phyloP scores from a whole-genome alignment of 2,329 filamentous ascomycete genomes.

The Sporothrix inflata region DNA sequence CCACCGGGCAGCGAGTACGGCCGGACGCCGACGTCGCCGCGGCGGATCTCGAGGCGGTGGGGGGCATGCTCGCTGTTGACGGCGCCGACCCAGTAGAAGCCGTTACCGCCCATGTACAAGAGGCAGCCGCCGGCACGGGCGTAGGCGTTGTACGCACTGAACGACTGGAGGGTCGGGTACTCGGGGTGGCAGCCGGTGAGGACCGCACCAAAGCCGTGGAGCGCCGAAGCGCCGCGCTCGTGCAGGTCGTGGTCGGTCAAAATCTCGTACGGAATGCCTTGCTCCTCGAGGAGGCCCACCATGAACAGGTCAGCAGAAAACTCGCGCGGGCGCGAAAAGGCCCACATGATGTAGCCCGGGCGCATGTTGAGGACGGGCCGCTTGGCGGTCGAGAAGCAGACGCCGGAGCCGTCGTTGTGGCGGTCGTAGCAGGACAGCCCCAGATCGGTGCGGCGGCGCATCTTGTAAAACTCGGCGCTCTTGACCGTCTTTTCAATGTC shows the following conservation, averaged over 20 bases:
- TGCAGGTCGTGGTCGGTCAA: constrained; percentile 45
- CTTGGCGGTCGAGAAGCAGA: constrained; percentile 40
- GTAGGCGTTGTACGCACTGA: constrained; percentile 40
- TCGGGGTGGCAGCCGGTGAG: constrained; percentile 43
- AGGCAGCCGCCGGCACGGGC: constrained; percentile 40
- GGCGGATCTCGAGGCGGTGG: constrained; percentile 34
- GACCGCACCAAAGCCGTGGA: constrained; percentile 37
- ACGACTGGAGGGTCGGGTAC: constrained; percentile 40
- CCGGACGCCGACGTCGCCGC: neutral
- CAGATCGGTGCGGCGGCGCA: constrained; percentile 37
- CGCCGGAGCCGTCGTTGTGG: constrained; percentile 44
- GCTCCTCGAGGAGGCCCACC: constrained; percentile 42
- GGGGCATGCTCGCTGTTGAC: constrained; percentile 38
- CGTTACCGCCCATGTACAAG: constrained; percentile 46
- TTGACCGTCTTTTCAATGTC: neutral
- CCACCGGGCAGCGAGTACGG: neutral
- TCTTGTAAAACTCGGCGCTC: constrained; percentile 21
- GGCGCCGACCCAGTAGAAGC: constrained; percentile 44
- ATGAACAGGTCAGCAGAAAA: constrained; percentile 42
- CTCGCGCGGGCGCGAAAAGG: neutral
- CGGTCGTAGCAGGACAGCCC: constrained; percentile 46
- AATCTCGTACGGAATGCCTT: constrained; percentile 41
- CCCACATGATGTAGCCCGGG: constrained; percentile 12
- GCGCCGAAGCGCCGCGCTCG: constrained; percentile 32
- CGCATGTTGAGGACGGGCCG: constrained; percentile 12